Evolutionary conservation across 495 filamentous ascomycete genomes (phyloP).

Genomic region (Opeltia flavorubescens): DNA sequence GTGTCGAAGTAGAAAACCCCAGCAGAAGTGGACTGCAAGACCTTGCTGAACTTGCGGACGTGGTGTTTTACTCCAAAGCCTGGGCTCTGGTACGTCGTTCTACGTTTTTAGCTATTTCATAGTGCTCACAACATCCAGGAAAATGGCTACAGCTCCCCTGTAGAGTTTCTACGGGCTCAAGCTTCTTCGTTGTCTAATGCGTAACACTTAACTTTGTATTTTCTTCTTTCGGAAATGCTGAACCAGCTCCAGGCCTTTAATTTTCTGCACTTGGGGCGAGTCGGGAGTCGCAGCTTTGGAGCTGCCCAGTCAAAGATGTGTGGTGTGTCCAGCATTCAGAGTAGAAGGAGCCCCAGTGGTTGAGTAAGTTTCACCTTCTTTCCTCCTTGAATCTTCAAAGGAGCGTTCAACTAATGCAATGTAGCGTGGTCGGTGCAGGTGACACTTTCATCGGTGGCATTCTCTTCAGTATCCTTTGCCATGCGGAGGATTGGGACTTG

Average conservation of each 20-base stretch:
- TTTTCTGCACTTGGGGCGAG: conserved; percentile 56
- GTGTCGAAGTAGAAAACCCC: conserved; percentile 60
- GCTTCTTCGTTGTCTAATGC: conserved; percentile 25
- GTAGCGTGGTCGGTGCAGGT: conserved; percentile 54
- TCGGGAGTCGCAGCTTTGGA: conserved; percentile 41
- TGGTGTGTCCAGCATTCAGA: conserved; percentile 33
- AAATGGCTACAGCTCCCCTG: conserved; percentile 32
- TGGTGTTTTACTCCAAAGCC: conserved; percentile 57
- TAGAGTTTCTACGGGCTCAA: conserved; percentile 37
- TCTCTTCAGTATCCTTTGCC: conserved; percentile 43
- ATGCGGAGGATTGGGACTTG: conserved; percentile 35
- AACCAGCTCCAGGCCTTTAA: conserved; percentile 30
- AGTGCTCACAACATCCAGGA: conserved; percentile 26
- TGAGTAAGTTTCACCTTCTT: conserved; percentile 43
- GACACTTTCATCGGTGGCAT: conserved; percentile 66
- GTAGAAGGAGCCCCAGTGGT: conserved; percentile 31
- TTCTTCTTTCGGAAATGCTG: not conserved
- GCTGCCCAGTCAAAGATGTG: conserved; percentile 20
- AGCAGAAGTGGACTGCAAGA: conserved; percentile 42
- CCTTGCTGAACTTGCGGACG: conserved; percentile 47
- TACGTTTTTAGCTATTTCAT: no score
- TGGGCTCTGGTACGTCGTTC: conserved; percentile 46
- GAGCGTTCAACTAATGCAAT: conserved; percentile 1
- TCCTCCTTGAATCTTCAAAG: not conserved
- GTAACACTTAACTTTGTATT: conserved; percentile 22